These are phyloP conservation scores for Trichoderma sp. DNA, from an alignment of 2,329 filamentous ascomycete species.

Conservation along the genomic window DNA sequence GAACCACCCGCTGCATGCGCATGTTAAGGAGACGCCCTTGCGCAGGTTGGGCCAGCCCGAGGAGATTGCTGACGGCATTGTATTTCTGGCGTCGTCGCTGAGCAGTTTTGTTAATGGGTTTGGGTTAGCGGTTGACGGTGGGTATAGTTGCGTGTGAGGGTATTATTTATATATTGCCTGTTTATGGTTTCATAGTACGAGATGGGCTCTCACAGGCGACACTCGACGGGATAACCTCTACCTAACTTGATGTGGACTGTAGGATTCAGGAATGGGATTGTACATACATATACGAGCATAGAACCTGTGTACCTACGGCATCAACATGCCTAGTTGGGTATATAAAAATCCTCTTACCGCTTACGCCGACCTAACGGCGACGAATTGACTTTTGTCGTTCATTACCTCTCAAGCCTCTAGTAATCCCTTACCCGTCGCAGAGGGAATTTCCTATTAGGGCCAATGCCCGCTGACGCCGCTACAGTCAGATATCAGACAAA, in stretches of 20 bases:
- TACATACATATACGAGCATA: too few species aligned
- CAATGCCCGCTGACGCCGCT: background rate
- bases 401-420: too few species aligned
- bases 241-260: background rate
- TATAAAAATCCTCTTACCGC: too few species aligned
- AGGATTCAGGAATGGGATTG: too few species aligned
- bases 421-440: background rate
- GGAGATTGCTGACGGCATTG: constrained; percentile 53
- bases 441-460: background rate
- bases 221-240: too few species aligned
- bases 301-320: background rate
- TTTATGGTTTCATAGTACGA: background rate
- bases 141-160: constrained; percentile 28
- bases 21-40: constrained; percentile 36
- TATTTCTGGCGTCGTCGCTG: constrained; percentile 45
- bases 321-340: background rate
- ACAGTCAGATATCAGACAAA: background rate
- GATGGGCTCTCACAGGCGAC: background rate
- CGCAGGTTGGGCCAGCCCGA: constrained; percentile 47
- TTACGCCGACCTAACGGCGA: too few species aligned
- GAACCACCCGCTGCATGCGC: constrained; percentile 33
- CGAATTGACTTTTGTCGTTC: background rate
- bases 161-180: too few species aligned
- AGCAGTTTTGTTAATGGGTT: constrained; percentile 42
- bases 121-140: constrained; percentile 45